Percentiles rank a stretch among this genome's conserved stretches.
Evolutionary conservation across 768 basidiomycete genomes (phyloP).

Genomic region (Trametes sanguinea): DNA sequence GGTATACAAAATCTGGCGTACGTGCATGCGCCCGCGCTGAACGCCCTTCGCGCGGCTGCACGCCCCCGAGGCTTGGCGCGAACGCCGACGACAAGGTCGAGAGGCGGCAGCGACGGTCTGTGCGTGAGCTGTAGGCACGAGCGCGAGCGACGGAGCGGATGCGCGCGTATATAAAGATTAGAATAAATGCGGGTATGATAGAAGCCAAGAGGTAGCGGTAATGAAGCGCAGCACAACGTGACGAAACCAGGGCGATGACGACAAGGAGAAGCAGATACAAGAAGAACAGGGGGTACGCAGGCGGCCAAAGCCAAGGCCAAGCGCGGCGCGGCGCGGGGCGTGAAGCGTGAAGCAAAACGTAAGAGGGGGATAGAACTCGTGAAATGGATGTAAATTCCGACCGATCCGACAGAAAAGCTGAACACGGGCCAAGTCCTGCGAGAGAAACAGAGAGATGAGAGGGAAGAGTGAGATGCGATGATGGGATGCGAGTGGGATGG

Average conservation of each 20-base stretch:
- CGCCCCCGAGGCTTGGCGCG: no score
- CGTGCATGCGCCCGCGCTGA: neutral
- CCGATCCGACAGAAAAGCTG: constrained; percentile 19
- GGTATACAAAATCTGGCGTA: neutral
- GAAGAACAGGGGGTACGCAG: neutral
- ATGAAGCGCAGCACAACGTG: constrained; percentile 8
- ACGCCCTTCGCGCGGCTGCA: no score
- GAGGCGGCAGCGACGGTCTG: no score
- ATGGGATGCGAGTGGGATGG: constrained; percentile 6
- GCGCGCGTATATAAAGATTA: constrained; percentile 10
- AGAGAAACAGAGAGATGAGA: constrained; percentile 5
- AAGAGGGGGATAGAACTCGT: neutral
- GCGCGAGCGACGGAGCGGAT: neutral
- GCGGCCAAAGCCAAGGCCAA: neutral
- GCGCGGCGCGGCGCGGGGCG: neutral
- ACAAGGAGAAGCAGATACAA: neutral
- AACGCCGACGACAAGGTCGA: no score
- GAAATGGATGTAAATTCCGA: constrained; percentile 8
- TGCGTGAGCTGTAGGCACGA: no score
- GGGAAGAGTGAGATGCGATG: constrained; percentile 9
- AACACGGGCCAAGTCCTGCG: constrained; percentile 12
- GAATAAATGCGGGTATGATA: constrained; percentile 15
- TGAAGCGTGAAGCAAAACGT: neutral
- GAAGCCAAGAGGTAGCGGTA: constrained; percentile 1
- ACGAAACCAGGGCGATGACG: constrained; percentile 1